Base-by-base conservation (phyloP, 202 grass and related monocot genomes). In the Schoenoplectus tabernaemontani region DNA sequence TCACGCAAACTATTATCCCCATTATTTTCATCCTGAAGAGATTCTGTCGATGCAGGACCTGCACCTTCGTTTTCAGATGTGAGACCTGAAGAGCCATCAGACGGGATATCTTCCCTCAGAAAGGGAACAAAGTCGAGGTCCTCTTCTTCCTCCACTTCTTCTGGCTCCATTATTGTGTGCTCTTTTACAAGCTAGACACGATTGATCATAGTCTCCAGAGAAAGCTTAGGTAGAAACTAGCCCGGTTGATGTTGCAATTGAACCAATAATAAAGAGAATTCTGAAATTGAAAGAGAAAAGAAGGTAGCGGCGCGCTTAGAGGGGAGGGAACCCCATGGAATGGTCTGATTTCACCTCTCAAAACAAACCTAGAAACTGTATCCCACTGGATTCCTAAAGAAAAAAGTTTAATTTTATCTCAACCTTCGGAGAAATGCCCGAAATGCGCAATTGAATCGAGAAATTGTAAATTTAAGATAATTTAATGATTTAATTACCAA, bases 61-160 rank as follows among this genome's bases (percentile, higher is more conserved):
- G 73, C 73, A 57, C 20, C 85, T 77, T 93, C 89, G 11, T 84
- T 89, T 66, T 94, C 91, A 0, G 89, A 97, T 37, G 91, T 97
- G 20, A 97, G 83, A 60, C 89, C 89, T 51, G 91, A 94, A 4
- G 91, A 97, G 41, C 86, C 88, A 47, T 89, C 87, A 12, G 94
- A 97, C 9, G 79, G 84, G 44, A 89, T 84, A 39, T 81, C 87
- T 58, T 93, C 87, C 59, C 86, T 90, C 43, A 87, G 78, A 50
- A 92, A 90, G 62, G 89, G 94, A 64, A 86, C 84, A 76, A 94
- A 93, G 84, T 94, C 95, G 48, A 97, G 73, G 70, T 92, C 95
- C 77, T 97, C 91, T 0, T 93, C 94, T 78, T 97, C 91, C 63
- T 91, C 53, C 0, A 88, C 94, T 73, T 97, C 91, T 57, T 93